Conservation (phyloP, 495 filamentous ascomycete genomes). For the Hypoxylon fragiforme region DNA sequence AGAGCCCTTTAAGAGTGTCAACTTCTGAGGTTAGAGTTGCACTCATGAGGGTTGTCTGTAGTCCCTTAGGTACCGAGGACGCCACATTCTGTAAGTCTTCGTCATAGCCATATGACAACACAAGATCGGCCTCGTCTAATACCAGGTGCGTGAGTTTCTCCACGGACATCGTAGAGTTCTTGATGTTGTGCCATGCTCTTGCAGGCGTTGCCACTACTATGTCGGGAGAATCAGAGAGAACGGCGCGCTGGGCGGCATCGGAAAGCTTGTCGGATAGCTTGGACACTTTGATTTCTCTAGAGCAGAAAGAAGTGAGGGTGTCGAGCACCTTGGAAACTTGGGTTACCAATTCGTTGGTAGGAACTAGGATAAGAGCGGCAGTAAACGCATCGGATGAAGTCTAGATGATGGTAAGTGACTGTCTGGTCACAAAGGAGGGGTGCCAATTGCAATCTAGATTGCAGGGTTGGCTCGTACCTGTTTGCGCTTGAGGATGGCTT, state of each 20-base stretch:
- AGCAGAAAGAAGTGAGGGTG: slow-evolving; percentile 76
- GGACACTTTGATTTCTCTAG: slow-evolving; percentile 75
- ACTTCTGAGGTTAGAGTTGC: slow-evolving; percentile 88
- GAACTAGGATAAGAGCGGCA: slow-evolving; percentile 83
- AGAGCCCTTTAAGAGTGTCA: slow-evolving; percentile 80
- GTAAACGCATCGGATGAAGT: slow-evolving; percentile 43
- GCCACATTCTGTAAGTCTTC: slow-evolving; percentile 81
- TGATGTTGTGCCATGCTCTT: slow-evolving; percentile 70
- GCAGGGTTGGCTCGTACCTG: slow-evolving; percentile 48
- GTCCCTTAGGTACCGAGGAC: slow-evolving; percentile 73
- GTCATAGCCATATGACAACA: slow-evolving; percentile 93
- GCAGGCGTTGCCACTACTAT: slow-evolving; percentile 88
- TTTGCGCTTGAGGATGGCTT: slow-evolving; percentile 78
- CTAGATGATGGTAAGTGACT: slow-evolving; percentile 24
- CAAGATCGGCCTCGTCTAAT: slow-evolving; percentile 92
- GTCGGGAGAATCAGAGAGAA: slow-evolving; percentile 87
- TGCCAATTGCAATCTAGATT: neutral
- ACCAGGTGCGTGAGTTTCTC: slow-evolving; percentile 76
- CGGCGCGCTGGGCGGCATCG: slow-evolving; percentile 79
- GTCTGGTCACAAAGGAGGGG: neutral
- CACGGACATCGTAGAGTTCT: slow-evolving; percentile 67
- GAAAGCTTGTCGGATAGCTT: slow-evolving; percentile 87
- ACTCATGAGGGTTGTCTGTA: slow-evolving; percentile 92
- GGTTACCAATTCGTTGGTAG: slow-evolving; percentile 88
- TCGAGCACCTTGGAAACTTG: slow-evolving; percentile 79